Evolutionary conservation across 305 asterid species (phyloP), one percentile per base, ranked within the genome.

Genomic region (Withania somnifera): DNA sequence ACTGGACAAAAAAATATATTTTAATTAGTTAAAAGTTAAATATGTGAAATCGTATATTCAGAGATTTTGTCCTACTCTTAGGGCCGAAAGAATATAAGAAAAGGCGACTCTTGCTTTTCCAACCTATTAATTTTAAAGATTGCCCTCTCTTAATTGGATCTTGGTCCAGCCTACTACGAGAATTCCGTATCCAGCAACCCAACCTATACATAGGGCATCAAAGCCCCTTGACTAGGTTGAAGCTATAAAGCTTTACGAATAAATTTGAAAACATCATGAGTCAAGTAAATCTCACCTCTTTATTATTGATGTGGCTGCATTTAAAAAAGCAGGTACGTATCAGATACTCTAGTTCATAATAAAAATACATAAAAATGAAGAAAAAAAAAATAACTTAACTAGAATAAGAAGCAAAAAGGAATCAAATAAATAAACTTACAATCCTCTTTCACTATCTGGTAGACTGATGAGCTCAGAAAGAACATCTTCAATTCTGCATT

Each of bases 401-500:
- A 0, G n/a, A 58, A 5, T 15, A 28, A 11, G 22, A 20, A 24
- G 1, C 9, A 2, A 14, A 47, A 15, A 0, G 0, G 56, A 47
- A 47, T 2, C 24, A 32, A 0, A 78, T 0, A 14, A 67, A 77
- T 34, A 36, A 0, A 15, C 57, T 81, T 88, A 93, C 95, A 94
- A 90, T 87, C 89, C 94, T 87, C 94, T 85, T 40, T 91, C 97
- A 7, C 89, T 92, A 79, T 93, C 95, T 0, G 94, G 84, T 64
- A 89, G 93, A 87, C 87, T 89, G 42, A 93, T 81, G 67, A 90
- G 91, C 7, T 90, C 91, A 13, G 86, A 88, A n/a, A 93, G 89
- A 80, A 93, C 92, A 81, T 93, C 95, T 84, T 93, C 95, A 22
- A 91, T 89, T 57, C 97, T 93, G 3, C 51, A 83, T 52, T 7